These are phyloP conservation scores for Didymosphaeria variabile DNA, from an alignment of 2,329 filamentous ascomycete species.

Conservation along the genomic window DNA sequence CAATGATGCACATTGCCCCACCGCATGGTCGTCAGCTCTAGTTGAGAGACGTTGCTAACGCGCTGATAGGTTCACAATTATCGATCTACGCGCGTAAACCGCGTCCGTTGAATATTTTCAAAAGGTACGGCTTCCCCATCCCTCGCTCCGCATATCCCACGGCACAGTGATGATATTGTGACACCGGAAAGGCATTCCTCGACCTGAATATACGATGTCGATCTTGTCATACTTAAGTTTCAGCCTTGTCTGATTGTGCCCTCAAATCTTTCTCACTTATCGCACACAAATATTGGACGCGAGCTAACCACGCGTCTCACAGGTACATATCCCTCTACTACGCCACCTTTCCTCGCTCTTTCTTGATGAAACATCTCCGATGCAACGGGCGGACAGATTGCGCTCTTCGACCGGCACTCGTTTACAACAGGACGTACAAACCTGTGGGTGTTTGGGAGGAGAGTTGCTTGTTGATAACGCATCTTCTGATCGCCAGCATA, in stretches of 20 bases:
- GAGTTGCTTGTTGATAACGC: conserved; percentile 74
- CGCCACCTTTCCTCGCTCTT: conserved; percentile 30
- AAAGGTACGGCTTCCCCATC: conserved; percentile 53
- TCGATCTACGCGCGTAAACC: background rate
- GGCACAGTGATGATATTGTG: conserved; percentile 67
- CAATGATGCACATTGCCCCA: conserved; percentile 57
- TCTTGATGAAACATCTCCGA: conserved; percentile 68
- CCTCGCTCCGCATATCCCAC: conserved; percentile 22
- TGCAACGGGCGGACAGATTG: conserved; percentile 75
- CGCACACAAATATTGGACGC: conserved; percentile 22
- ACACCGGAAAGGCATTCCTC: conserved; percentile 75
- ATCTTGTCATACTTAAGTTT: conserved; percentile 71
- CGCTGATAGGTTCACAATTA: conserved; percentile 16
- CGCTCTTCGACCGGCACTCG: conserved; percentile 61
- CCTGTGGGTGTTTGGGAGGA: conserved; percentile 63
- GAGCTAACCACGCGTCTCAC: conserved; percentile 38
- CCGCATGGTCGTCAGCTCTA: conserved; percentile 7
- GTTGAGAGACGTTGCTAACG: conserved; percentile 29
- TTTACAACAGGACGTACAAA: conserved; percentile 69
- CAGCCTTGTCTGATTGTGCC: conserved; percentile 71
- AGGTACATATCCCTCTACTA: conserved; percentile 43
- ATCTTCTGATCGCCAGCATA: conserved; percentile 65
- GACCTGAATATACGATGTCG: conserved; percentile 71
- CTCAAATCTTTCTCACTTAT: conserved; percentile 22
- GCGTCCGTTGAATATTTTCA: conserved; percentile 9